Percentiles rank a stretch among this genome's conserved stretches.
Conservation (phyloP, 345 rosid species). For the Rhizophora apiculata region DNA sequence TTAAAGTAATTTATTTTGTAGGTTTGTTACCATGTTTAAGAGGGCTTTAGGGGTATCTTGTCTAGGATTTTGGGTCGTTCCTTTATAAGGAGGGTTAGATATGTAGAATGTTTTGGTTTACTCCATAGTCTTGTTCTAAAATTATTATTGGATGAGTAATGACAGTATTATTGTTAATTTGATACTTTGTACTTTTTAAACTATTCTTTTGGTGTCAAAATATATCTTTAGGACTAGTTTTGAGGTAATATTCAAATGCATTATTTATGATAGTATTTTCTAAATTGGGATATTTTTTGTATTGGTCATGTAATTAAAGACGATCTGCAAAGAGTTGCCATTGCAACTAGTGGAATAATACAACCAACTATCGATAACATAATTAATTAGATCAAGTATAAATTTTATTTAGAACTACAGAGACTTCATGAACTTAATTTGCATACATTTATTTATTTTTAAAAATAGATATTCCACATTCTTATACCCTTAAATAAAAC, state of each 20-base stretch:
- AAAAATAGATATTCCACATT: not conserved
- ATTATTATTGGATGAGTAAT: no score
- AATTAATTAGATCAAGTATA: conserved; percentile 59
- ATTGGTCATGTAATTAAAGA: conserved; percentile 98
- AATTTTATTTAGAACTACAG: not conserved
- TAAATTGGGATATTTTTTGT: conserved; percentile 94
- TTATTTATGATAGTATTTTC: conserved; percentile 71
- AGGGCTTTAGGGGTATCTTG: no score
- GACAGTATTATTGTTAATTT: no score
- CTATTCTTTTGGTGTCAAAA: no score
- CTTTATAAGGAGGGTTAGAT: no score
- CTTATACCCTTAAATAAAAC: not conserved
- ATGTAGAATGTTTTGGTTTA: no score
- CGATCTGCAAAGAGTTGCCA: conserved; percentile 87
- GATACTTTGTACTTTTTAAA: no score
- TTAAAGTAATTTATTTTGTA: no score
- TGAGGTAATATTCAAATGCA: not conserved
- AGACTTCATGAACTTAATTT: not conserved
- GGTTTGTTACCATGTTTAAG: no score
- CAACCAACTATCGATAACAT: conserved; percentile 92
- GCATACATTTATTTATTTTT: not conserved
- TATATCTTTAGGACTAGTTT: not conserved
- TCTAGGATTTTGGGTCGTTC: no score
- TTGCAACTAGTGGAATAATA: conserved; percentile 91
- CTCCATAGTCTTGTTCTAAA: no score